A percentile compares a stretch with the other conserved stretches of the same genome.
These are phyloP conservation scores for Thielaviopsis ethacetica DNA, from an alignment of 2,329 filamentous ascomycete species.

Conservation along the genomic window DNA sequence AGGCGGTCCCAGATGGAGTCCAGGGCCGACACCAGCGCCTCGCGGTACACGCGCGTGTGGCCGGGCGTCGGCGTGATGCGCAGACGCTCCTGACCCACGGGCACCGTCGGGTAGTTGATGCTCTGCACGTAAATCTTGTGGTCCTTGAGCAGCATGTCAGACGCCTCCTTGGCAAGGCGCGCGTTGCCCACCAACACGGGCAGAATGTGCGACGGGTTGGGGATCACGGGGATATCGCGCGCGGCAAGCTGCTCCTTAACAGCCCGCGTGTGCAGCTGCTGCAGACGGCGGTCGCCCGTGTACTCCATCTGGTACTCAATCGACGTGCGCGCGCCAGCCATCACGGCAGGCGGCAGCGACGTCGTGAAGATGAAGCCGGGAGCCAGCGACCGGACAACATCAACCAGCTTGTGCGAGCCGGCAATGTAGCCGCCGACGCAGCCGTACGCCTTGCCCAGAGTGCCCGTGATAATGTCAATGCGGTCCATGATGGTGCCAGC, in stretches of 20 bases:
- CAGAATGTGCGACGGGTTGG: constrained; percentile 92
- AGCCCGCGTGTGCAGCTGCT: constrained; percentile 89
- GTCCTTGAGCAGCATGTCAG: constrained; percentile 76
- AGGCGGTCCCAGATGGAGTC: constrained; percentile 81
- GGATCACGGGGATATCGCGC: constrained; percentile 86
- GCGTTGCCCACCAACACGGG: constrained; percentile 89
- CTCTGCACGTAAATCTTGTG: constrained; percentile 95
- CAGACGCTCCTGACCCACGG: constrained; percentile 91
- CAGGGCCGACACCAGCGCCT: constrained; percentile 63
- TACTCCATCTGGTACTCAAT: constrained; percentile 88
- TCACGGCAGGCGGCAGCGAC: constrained; percentile 84
- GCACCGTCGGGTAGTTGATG: constrained; percentile 98
- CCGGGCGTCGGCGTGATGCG: constrained; percentile 93
- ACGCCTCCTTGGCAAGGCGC: constrained; percentile 79
- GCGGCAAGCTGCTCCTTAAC: constrained; percentile 72
- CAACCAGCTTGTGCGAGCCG: constrained; percentile 69
- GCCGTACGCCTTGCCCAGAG: constrained; percentile 92
- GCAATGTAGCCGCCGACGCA: constrained; percentile 97
- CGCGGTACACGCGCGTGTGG: constrained; percentile 68
- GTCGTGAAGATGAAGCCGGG: constrained; percentile 99
- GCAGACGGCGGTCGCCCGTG: constrained; percentile 72
- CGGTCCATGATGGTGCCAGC: constrained; percentile 84
- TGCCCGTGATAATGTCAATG: constrained; percentile 94
- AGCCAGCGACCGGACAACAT: constrained; percentile 84
- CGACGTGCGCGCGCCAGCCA: constrained; percentile 81